These are phyloP conservation scores for Trichoderma parareesei DNA, from an alignment of 495 filamentous ascomycete species.

Conservation along the genomic window DNA sequence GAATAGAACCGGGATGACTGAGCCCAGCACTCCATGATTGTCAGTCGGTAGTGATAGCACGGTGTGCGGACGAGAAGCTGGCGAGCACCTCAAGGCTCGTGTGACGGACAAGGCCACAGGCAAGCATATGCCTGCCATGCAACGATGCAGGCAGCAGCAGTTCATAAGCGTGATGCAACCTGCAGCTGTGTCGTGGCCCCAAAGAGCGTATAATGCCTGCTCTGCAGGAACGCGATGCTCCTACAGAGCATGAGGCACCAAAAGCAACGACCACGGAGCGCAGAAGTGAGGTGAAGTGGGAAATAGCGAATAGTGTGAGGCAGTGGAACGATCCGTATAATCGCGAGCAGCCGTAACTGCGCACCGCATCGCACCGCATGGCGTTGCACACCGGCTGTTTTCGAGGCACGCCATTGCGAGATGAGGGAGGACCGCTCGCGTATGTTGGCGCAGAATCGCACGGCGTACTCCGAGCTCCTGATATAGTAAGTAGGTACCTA, in stretches of 20 bases:
- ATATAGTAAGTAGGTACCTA: neutral
- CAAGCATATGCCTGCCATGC: neutral
- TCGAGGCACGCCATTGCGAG: neutral
- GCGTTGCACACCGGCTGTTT: neutral
- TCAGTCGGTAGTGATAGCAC: neutral
- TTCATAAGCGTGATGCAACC: constrained; percentile 1
- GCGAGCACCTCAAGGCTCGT: neutral
- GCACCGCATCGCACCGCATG: neutral
- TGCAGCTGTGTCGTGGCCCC: neutral
- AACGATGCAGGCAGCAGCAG: neutral
- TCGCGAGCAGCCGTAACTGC: neutral
- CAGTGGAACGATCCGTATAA: no score
- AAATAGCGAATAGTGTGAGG: no score
- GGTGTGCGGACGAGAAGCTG: neutral
- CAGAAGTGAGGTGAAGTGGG: neutral
- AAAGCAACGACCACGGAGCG: neutral
- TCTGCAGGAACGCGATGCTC: neutral
- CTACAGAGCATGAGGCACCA: neutral
- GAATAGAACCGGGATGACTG: neutral
- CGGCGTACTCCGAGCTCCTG: constrained; percentile 7
- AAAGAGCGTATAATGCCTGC: neutral
- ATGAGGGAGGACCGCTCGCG: constrained; percentile 9
- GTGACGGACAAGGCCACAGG: neutral
- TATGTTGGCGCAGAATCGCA: neutral
- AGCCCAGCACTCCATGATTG: no score